Conservation (phyloP, 2,329 filamentous ascomycete species). For the Trichoderma guizhouense region DNA sequence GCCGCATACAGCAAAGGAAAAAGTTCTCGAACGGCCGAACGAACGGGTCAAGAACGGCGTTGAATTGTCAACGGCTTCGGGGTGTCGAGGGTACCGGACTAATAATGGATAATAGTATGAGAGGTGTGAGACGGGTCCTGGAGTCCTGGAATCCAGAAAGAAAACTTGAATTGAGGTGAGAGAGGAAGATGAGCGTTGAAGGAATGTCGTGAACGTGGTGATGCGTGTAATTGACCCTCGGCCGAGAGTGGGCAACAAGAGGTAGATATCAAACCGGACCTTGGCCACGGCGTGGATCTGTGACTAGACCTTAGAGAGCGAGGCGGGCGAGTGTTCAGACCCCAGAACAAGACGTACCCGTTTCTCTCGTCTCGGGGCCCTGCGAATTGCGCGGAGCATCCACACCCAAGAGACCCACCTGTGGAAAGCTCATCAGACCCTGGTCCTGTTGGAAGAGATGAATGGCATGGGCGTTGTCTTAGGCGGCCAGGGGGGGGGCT, state of each 20-base stretch:
- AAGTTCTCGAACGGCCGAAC: constrained; percentile 44
- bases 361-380: constrained; percentile 27
- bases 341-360: constrained; percentile 17
- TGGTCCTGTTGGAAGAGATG: constrained; percentile 32
- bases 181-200: constrained; percentile 30
- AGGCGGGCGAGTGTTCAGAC: constrained; percentile 19
- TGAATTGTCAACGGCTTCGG: constrained; percentile 12
- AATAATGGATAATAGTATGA: neutral
- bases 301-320: constrained; percentile 11
- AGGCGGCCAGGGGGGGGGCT: constrained; percentile 30
- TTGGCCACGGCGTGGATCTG: constrained; percentile 15
- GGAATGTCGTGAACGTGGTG: constrained; percentile 38
- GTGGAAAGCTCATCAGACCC: constrained; percentile 27
- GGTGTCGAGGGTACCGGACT: neutral
- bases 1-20: constrained; percentile 21
- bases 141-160: constrained; percentile 24
- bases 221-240: constrained; percentile 23
- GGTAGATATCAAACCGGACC: constrained; percentile 26
- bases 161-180: constrained; percentile 18
- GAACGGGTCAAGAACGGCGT: constrained; percentile 44
- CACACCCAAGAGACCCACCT: constrained; percentile 31
- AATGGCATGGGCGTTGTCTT: constrained; percentile 35
- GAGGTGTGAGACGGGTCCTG: constrained; percentile 19
- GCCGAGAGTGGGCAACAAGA: constrained; percentile 26
- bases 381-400: constrained; percentile 38